Evolutionary conservation across 2,329 filamentous ascomycete genomes (phyloP), one percentile per base, ranked within the genome.

Genomic region (Emmonsiellopsis sp.): DNA sequence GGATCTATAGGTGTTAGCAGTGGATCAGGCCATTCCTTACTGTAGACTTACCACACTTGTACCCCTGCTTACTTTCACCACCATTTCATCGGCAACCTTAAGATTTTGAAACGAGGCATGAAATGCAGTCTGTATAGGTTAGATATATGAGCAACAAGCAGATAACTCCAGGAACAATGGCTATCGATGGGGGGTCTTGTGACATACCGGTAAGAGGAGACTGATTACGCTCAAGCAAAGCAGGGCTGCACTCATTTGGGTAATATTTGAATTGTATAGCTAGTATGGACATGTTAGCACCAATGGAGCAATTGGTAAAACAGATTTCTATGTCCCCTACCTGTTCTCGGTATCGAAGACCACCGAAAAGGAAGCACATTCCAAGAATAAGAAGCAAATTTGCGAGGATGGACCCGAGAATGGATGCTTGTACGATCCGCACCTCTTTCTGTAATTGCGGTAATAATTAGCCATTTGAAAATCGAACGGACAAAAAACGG

Each of bases 201-300:
- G 9, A 71, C 81, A 61, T 71, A 87, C 85, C 1, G 91, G 90
- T 10, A 96, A 73, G 30, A 95, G 79, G 20, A 95, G 76, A 74
- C 90, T 95, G 71, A 89, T 91, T 56, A 95, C 91, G 65, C 87
- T 91, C 70, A 95, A 71, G 75, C 89, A 94, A 61, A 96, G 80
- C 62, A 96, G 77, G 73, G 89, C 95, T 50, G 91, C 91, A 67
- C 89, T 95, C 89, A 95, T 95, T 68, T 96, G 90, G 0, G 90
- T 95, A 55, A 95, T 89, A 20, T 89, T 95, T 71, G 84, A 93
- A 73, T 95, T 96, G 73, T 95, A 96, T 58, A 96, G 85, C 81
- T 87, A 52, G 9, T 41, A 44, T 48, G 20, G 11, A 34, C 20
- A 5, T 6, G 26, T 5, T 10, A 15, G 15, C 32, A 37, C 20